Evolutionary conservation across 768 basidiomycete genomes (phyloP).

Genomic region (Naganishia vaughanmartiniae): DNA sequence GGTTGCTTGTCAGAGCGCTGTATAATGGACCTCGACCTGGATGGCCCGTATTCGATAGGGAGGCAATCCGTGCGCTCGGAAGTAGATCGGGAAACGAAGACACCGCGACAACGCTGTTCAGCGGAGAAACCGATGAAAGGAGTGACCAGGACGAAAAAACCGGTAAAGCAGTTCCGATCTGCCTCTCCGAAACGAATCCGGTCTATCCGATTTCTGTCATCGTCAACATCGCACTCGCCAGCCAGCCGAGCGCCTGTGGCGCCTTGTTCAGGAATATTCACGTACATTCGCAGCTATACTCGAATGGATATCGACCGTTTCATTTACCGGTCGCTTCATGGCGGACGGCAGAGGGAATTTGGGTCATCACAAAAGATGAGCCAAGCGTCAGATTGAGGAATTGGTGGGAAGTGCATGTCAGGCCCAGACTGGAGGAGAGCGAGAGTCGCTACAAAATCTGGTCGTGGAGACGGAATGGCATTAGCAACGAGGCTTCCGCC

Average conservation of each 20-base stretch:
- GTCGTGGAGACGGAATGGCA: background rate
- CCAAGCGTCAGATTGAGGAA: background rate
- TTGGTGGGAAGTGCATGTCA: constrained; percentile 20
- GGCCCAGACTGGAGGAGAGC: background rate
- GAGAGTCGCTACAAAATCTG: constrained; percentile 15
- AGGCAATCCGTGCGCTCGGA: background rate
- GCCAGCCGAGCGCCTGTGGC: background rate
- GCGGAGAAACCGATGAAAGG: background rate
- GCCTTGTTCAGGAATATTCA: background rate
- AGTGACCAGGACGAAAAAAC: no score
- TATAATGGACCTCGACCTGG: constrained; percentile 19
- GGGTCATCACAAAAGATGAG: constrained; percentile 17
- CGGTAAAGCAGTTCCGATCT: background rate
- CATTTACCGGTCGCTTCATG: constrained; percentile 2
- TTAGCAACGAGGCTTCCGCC: background rate
- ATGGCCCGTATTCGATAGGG: constrained; percentile 3
- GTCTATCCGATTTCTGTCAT: background rate
- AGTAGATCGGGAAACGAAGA: background rate
- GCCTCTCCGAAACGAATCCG: background rate
- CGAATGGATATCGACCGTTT: constrained; percentile 11
- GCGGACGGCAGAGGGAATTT: constrained; percentile 23
- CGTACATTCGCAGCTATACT: background rate
- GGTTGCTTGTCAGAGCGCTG: background rate
- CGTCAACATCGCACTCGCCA: background rate
- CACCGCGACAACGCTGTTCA: no score